Percentiles rank a stretch among this genome's conserved stretches.
phyloP scores from a whole-genome alignment of 164 flowering plant species.

The Aristolochia fimbriata region DNA sequence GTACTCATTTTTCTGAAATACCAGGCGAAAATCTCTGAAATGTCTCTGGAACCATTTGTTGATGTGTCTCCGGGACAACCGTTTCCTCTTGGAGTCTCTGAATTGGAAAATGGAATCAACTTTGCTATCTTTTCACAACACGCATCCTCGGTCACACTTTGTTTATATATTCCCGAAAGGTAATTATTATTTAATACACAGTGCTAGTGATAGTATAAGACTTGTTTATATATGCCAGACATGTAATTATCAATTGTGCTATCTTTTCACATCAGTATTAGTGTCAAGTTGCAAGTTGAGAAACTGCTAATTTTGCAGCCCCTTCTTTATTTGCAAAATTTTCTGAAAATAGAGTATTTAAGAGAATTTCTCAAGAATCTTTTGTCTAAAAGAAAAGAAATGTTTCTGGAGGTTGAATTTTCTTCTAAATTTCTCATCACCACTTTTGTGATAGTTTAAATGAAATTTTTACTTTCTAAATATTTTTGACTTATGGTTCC shows the following conservation, averaged over 20 bases:
- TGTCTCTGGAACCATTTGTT: constrained; percentile 22
- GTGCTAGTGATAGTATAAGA: neutral
- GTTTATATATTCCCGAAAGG: constrained; percentile 57
- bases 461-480: no score
- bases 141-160: constrained; percentile 78
- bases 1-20: neutral
- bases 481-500: no score
- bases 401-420: no score
- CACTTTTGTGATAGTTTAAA: no score
- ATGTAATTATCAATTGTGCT: neutral
- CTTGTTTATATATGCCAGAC: neutral
- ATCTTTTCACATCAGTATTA: neutral
- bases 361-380: no score
- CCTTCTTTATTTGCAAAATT: neutral
- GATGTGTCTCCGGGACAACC: constrained; percentile 66
- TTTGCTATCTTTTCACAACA: constrained; percentile 86
- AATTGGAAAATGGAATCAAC: constrained; percentile 70
- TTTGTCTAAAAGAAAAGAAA: no score
- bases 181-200: constrained; percentile 7
- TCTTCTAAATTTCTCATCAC: no score
- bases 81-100: constrained; percentile 78
- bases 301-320: neutral
- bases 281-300: neutral
- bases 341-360: neutral
- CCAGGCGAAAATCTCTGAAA: constrained; percentile 38